Evolutionary conservation across 306 rosid species (phyloP).

Genomic region (Canavalia gladiata): DNA sequence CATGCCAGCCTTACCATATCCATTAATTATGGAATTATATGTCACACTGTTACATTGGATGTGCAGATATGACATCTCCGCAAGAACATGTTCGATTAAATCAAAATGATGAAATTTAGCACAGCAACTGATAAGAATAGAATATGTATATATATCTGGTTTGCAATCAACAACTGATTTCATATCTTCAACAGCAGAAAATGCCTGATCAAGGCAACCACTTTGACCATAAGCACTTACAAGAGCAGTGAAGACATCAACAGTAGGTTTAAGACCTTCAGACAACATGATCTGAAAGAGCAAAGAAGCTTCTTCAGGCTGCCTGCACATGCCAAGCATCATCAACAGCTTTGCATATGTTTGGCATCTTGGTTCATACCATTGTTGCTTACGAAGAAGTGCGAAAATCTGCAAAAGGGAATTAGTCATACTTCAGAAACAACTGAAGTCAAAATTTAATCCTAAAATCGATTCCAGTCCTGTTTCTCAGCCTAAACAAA

Average conservation of each 20-base stretch:
- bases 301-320: constrained; percentile 73
- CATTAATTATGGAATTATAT: constrained; percentile 80
- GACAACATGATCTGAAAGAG: constrained; percentile 78
- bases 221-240: constrained; percentile 79
- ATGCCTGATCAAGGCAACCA: constrained; percentile 75
- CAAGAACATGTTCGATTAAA: constrained; percentile 63
- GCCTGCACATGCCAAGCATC: constrained; percentile 91
- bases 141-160: constrained; percentile 80
- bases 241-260: constrained; percentile 90
- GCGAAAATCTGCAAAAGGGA: constrained; percentile 68
- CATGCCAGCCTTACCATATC: constrained; percentile 85
- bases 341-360: constrained; percentile 79
- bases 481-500: constrained; percentile 18
- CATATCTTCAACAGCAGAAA: constrained; percentile 80
- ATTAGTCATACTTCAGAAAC: constrained; percentile 19
- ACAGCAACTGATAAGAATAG: constrained; percentile 79
- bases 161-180: constrained; percentile 72
- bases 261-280: constrained; percentile 85
- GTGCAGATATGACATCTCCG: constrained; percentile 79
- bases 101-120: constrained; percentile 65
- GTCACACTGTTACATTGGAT: constrained; percentile 71
- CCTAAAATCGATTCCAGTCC: not conserved
- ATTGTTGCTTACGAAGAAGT: constrained; percentile 83
- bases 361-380: constrained; percentile 90
- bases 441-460: constrained; percentile 20